Base-by-base conservation (phyloP, 805 yeast species). In the Candida sanyiensis region DNA sequence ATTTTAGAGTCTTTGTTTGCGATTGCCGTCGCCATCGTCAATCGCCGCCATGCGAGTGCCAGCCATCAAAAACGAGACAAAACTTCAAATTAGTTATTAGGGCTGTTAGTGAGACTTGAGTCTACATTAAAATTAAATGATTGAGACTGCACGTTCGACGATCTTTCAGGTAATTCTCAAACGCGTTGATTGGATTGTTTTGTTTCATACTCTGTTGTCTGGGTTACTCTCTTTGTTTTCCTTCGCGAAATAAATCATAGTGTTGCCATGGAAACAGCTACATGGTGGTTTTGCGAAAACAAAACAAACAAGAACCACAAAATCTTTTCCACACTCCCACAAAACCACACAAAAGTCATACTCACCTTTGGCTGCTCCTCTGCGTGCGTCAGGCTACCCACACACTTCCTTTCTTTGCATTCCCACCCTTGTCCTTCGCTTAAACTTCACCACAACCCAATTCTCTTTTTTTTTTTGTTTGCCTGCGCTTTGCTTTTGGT, bases 251-350 rank as follows among this genome's bases (percentile, higher is more conserved):
- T n/a, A 11, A 20, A 15, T 6, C 33, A 20, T 25, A n/a, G 24
- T 21, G 34, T 18, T 31, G 24, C 21, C 18, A 31, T 20, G 24
- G 13, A 18, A 18, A 33, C 24, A 13, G n/a, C n/a, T n/a, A n/a
- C n/a, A n/a, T n/a, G 11, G 12, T 12, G 6, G 3, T 5, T 15
- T 27, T 18, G 16, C 19, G 21, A 31, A 31, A 5, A 31, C 22
- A 31, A 37, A 31, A 37, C 13, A 37, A 37, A 37, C 35, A 37
- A 26, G 9, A 30, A 18, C 23, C 33, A 30, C 21, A 19, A 28
- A 18, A 17, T 30, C 33, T 15, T 30, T 20, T 15, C 21, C 11
- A 30, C 33, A 9, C 17, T 27, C 18, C 32, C 32, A 28, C 32
- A 28, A 28, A 28, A 28, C 15, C 32, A 22, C 32, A 28, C 37